phyloP scores from a whole-genome alignment of 371 early-diverging fungal species.

The Mortierella sp. region DNA sequence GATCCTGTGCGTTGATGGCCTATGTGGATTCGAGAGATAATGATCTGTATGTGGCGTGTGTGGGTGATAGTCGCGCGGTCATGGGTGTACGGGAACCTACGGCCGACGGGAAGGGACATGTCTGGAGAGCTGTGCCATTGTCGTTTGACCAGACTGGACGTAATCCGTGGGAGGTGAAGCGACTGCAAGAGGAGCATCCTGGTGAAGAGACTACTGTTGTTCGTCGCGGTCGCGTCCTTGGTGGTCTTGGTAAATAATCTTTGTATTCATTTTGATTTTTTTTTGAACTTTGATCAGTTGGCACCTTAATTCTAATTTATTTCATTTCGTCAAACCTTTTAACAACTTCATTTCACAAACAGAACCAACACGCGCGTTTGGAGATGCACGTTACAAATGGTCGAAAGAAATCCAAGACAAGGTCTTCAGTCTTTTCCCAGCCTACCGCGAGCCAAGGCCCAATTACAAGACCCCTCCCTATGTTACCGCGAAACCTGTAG shows the following conservation, averaged over 20 bases:
- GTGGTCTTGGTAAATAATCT: slow-evolving; percentile 72
- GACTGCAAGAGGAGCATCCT: slow-evolving; percentile 83
- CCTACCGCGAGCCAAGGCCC: slow-evolving; percentile 69
- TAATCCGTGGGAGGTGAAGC: slow-evolving; percentile 73
- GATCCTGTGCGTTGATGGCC: slow-evolving; percentile 84
- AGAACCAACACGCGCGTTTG: slow-evolving; percentile 70
- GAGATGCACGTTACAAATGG: slow-evolving; percentile 84
- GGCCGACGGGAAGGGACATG: slow-evolving; percentile 27
- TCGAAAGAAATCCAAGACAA: slow-evolving; percentile 73
- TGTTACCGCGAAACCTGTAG: slow-evolving; percentile 90
- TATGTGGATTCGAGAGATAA: slow-evolving; percentile 71
- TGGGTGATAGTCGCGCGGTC: slow-evolving; percentile 82
- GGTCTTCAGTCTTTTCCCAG: slow-evolving; percentile 72
- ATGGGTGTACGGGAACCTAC: slow-evolving; percentile 58
- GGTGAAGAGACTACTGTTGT: slow-evolving; percentile 78
- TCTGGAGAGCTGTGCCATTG: slow-evolving; percentile 72
- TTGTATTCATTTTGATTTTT: not conserved
- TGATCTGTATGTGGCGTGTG: slow-evolving; percentile 81
- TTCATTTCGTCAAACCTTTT: not conserved
- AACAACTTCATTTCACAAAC: not conserved
- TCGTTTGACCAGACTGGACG: slow-evolving; percentile 79
- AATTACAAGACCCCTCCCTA: slow-evolving; percentile 92
- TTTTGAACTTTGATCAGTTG: not conserved
- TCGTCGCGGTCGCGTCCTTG: slow-evolving; percentile 75
- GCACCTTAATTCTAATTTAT: not conserved